phyloP scores from a whole-genome alignment of 2,329 filamentous ascomycete species.

The Xylariaceae sp. region DNA sequence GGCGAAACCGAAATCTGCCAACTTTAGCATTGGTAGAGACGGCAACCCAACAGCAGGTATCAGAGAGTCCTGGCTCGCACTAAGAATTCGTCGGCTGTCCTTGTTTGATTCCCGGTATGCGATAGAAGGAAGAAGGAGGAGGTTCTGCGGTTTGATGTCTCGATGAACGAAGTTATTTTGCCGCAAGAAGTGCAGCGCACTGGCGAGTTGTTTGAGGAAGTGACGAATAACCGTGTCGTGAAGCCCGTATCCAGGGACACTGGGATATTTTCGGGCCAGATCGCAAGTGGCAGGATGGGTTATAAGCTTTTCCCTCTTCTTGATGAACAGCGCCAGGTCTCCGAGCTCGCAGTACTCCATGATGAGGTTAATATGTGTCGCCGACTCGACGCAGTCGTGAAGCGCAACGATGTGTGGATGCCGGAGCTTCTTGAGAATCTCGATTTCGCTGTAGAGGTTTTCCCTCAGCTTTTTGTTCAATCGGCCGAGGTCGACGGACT shows the following conservation, averaged over 20 bases:
- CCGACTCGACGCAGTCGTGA: constrained; percentile 86
- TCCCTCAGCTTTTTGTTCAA: constrained; percentile 95
- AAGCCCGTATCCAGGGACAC: constrained; percentile 73
- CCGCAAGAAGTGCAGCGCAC: constrained; percentile 83
- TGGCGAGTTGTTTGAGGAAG: constrained; percentile 91
- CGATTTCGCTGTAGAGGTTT: constrained; percentile 91
- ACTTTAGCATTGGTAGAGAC: constrained; percentile 91
- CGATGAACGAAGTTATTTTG: constrained; percentile 86
- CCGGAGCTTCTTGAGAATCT: constrained; percentile 87
- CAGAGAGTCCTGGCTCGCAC: constrained; percentile 71
- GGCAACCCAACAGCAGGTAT: constrained; percentile 74
- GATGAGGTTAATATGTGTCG: constrained; percentile 86
- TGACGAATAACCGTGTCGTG: constrained; percentile 96
- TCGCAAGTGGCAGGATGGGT: constrained; percentile 78
- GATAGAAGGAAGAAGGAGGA: constrained; percentile 78
- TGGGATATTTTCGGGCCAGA: constrained; percentile 91
- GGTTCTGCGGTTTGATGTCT: constrained; percentile 95
- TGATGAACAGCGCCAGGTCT: constrained; percentile 92
- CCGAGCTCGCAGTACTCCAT: constrained; percentile 99
- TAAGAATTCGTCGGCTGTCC: constrained; percentile 64
- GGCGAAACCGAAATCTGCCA: constrained; percentile 98
- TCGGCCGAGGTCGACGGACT: constrained; percentile 85
- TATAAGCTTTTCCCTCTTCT: constrained; percentile 76
- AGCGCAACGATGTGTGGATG: constrained; percentile 97
- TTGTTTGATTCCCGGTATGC: constrained; percentile 60